Evolutionary conservation across 495 filamentous ascomycete species (phyloP).

Genomic region (Margaritispora aquatica): DNA sequence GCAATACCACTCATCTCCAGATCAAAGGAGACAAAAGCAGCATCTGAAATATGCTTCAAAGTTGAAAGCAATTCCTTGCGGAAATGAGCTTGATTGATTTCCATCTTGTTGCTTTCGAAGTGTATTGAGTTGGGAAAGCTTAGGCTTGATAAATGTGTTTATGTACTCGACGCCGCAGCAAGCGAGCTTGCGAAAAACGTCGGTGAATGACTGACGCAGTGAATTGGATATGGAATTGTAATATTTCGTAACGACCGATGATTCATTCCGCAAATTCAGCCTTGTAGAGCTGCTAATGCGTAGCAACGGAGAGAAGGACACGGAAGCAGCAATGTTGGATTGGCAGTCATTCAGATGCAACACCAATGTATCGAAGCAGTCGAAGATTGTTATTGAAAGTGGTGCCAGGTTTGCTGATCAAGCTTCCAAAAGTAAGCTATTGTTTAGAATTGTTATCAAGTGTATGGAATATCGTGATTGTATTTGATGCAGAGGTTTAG

Average conservation of each 20-base stretch:
- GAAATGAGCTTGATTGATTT: constrained; percentile 52
- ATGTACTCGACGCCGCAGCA: not conserved
- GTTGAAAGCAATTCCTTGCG: constrained; percentile 49
- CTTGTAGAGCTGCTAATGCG: not conserved
- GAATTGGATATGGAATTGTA: not conserved
- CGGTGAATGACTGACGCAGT: not conserved
- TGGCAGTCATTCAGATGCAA: not conserved
- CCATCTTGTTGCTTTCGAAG: no score
- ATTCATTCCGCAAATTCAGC: not conserved
- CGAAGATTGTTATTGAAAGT: not conserved
- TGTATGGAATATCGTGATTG: no score
- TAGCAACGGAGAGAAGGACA: not conserved
- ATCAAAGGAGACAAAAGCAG: constrained; percentile 66
- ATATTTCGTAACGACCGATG: not conserved
- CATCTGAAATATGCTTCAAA: constrained; percentile 49
- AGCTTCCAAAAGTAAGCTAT: no score
- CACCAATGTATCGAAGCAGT: not conserved
- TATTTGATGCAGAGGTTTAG: no score
- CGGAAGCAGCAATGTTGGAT: not conserved
- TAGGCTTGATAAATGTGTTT: not conserved
- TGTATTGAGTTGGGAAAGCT: no score
- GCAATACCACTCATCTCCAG: constrained; percentile 72
- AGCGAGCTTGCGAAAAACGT: not conserved
- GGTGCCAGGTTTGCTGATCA: no score
- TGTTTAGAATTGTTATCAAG: no score